Percentiles rank a stretch among this genome's conserved stretches.
phyloP scores from a whole-genome alignment of 106 monocot species.

The Gastrodia elata region DNA sequence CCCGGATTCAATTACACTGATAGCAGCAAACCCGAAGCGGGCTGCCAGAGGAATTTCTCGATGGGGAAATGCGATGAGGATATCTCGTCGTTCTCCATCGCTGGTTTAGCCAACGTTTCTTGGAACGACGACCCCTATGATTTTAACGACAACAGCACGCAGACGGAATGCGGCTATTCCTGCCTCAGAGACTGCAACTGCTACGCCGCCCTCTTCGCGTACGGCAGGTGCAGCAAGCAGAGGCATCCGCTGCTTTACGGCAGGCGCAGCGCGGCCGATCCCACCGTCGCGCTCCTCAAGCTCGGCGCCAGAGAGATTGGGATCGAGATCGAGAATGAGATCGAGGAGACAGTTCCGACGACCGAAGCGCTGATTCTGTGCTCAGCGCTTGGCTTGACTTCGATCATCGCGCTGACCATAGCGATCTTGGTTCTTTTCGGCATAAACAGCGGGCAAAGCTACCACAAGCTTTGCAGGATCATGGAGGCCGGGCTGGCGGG shows the following conservation, averaged over 20 bases:
- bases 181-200: constrained; percentile 27
- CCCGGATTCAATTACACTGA: background rate
- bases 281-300: constrained; percentile 9
- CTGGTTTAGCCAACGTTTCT: background rate
- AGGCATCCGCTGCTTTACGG: constrained; percentile 32
- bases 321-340: background rate
- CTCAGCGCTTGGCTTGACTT: background rate
- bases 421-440: background rate
- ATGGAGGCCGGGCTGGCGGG: background rate
- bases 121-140: background rate
- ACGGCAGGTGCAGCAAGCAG: constrained; percentile 27
- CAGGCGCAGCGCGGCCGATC: background rate
- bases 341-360: background rate
- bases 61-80: background rate
- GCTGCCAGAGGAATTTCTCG: constrained; percentile 6
- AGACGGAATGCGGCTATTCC: constrained; percentile 9
- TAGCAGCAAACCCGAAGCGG: background rate
- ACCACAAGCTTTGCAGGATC: background rate
- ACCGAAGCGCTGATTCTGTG: background rate
- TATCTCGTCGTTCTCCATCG: background rate
- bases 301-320: background rate
- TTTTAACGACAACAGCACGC: background rate
- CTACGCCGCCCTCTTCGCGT: constrained; percentile 13
- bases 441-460: background rate
- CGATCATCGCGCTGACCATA: background rate